These are phyloP conservation scores for Apiospora malaysiana DNA, from an alignment of 2,329 filamentous ascomycete genomes.

Conservation along the genomic window DNA sequence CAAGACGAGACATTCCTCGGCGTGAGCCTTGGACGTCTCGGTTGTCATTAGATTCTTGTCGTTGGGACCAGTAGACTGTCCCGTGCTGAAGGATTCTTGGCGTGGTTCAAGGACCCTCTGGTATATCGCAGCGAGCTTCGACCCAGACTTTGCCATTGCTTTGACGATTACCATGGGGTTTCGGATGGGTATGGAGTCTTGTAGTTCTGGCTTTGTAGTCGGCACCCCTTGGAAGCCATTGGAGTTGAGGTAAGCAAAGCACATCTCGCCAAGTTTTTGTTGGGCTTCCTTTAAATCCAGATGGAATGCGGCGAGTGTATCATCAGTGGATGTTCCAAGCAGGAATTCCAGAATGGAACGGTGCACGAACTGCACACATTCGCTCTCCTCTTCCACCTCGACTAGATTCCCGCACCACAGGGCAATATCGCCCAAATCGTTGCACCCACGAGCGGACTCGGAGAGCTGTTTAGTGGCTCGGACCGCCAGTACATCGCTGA, in stretches of 20 bases:
- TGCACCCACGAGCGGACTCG: background rate
- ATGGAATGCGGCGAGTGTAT: background rate
- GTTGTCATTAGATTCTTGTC: background rate
- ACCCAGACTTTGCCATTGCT: background rate
- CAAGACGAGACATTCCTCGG: background rate
- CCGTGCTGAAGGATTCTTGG: background rate
- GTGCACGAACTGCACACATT: background rate
- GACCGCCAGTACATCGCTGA: background rate
- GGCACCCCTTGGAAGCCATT: background rate
- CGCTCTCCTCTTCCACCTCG: background rate
- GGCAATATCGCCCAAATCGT: background rate
- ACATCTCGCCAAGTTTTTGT: background rate
- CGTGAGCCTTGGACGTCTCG: background rate
- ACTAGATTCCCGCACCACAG: slow-evolving; percentile 1
- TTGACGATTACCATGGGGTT: background rate
- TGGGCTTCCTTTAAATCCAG: background rate
- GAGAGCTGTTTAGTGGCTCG: background rate
- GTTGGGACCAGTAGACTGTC: background rate
- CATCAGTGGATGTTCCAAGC: background rate
- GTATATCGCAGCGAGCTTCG: background rate
- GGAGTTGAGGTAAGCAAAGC: background rate
- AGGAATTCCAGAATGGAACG: background rate
- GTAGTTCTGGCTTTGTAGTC: background rate
- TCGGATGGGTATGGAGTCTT: background rate
- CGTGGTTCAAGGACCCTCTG: too few relatives aligned